Conservation (phyloP, 495 filamentous ascomycete species). For the Daldinia caldariorum region DNA sequence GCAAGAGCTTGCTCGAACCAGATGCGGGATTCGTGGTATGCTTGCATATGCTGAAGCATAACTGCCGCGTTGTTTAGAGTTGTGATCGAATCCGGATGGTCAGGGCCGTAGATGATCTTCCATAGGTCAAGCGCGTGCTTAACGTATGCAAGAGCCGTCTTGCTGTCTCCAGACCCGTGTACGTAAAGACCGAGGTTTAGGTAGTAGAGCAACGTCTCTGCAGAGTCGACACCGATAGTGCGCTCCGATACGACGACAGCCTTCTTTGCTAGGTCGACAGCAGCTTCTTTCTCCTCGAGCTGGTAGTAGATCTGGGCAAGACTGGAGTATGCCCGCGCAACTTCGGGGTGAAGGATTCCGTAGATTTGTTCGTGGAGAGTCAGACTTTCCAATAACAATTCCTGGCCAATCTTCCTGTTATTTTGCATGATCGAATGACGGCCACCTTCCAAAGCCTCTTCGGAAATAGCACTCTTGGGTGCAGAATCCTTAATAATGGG, state of each 20-base stretch:
- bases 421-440: slow-evolving; percentile 93
- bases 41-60: slow-evolving; percentile 94
- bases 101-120: slow-evolving; percentile 94
- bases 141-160: slow-evolving; percentile 81
- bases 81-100: slow-evolving; percentile 97
- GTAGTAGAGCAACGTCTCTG: slow-evolving; percentile 92
- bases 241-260: slow-evolving; percentile 95
- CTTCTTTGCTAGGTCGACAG: slow-evolving; percentile 94
- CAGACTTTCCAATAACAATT: slow-evolving; percentile 92
- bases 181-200: slow-evolving; percentile 96
- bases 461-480: slow-evolving; percentile 86
- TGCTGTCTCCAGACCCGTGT: slow-evolving; percentile 88
- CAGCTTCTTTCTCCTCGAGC: slow-evolving; percentile 93
- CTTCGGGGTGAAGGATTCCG: slow-evolving; percentile 95
- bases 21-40: slow-evolving; percentile 87
- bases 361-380: slow-evolving; percentile 99
- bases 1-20: slow-evolving; percentile 96
- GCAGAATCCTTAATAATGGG: slow-evolving; percentile 94
- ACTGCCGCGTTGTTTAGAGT: slow-evolving; percentile 99
- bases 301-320: slow-evolving; percentile 95
- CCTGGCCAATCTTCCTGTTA: slow-evolving; percentile 95
- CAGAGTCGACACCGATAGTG: slow-evolving; percentile 91
- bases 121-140: slow-evolving; percentile 93
- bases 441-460: slow-evolving; percentile 95
- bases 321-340: slow-evolving; percentile 92